Conservation (phyloP, 1,284 basidiomycete species). For the Ceratobasidium sp. region DNA sequence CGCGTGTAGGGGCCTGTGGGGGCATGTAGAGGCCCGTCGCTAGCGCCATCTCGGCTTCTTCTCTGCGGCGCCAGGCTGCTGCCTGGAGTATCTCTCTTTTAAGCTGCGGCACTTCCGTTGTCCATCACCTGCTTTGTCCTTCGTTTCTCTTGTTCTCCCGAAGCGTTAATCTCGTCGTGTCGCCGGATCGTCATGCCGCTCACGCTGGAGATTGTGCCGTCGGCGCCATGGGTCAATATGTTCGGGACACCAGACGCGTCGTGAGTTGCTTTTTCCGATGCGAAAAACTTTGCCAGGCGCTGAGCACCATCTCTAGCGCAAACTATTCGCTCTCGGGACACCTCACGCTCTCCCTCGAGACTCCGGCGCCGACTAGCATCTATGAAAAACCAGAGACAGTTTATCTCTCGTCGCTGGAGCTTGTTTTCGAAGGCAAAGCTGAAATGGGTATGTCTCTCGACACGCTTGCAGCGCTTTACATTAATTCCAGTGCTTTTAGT, state of each 20-base stretch:
- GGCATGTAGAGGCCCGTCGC: conserved; percentile 2
- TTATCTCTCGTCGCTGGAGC: conserved; percentile 64
- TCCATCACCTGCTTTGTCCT: conserved; percentile 24
- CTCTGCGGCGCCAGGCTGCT: conserved; percentile 20
- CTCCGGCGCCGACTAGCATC: conserved; percentile 57
- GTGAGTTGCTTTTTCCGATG: conserved; percentile 56
- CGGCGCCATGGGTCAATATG: conserved; percentile 64
- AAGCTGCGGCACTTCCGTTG: conserved; percentile 7
- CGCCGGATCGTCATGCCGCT: conserved; percentile 60
- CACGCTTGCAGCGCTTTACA: no score
- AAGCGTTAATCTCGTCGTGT: neutral
- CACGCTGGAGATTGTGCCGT: conserved; percentile 65
- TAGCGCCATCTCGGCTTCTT: neutral
- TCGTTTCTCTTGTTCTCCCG: neutral
- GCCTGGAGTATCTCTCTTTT: conserved; percentile 8
- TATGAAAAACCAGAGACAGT: conserved; percentile 47
- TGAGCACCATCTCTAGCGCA: conserved; percentile 54
- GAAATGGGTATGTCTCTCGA: conserved; percentile 51
- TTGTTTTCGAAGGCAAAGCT: conserved; percentile 79
- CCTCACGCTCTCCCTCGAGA: conserved; percentile 63
- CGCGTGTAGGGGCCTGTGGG: conserved; percentile 12
- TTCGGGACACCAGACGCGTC: conserved; percentile 68
- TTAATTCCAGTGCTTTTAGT: conserved; percentile 49
- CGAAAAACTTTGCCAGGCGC: neutral
- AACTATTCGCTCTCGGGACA: conserved; percentile 81